Evolutionary conservation across 441 rosid genomes (phyloP), one percentile per base, ranked within the genome.

Genomic region (Gossypium davidsonii): DNA sequence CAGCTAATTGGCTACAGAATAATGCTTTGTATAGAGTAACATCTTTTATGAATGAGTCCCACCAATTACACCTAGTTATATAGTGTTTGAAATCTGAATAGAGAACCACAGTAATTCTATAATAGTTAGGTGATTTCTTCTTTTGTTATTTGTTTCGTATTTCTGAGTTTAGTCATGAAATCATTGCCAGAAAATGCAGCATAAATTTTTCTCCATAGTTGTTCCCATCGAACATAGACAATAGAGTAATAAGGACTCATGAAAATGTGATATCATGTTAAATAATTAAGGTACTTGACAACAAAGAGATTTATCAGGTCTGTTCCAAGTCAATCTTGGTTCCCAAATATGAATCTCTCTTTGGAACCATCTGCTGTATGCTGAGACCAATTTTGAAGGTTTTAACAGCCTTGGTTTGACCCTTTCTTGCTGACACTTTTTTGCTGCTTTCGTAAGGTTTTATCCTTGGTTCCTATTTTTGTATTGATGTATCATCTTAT

Each of bases 41-140:
- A 68, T 68, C 26, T 52, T 51, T 37, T 59, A 10, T 51, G 60
- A 68, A 17, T 68, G 72, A 28, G 59, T 31, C 60, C 60, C 48
- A 9, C 26, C 46, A 51, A 51, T 52, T 68, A 18, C 8, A 52
- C 10, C 46, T 51, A 28, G 46, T 52, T 4, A 68, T 51, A 28
- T 68, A 10, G 42, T 51, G 72, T 2, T 28, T 68, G 44, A 15
- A 28, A 51, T 68, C 48, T 68, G 59, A 68, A 67, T n/a, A 9
- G 23, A 51, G 72, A 67, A 9, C 46, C 57, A 46, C 53, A 67
- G 15, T 12, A 46, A 42, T 48, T 66, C 14, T 48, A 48, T 18
- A 17, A 15, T 4, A 51, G 44, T 49, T 51, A 4, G 59, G 60
- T 15, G 14, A 15, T 31, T 28, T 68, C 42, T 51, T 26, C 8